Conservation (phyloP, 192 early-diverging fungal species). For the Chytriomyces confervae region DNA sequence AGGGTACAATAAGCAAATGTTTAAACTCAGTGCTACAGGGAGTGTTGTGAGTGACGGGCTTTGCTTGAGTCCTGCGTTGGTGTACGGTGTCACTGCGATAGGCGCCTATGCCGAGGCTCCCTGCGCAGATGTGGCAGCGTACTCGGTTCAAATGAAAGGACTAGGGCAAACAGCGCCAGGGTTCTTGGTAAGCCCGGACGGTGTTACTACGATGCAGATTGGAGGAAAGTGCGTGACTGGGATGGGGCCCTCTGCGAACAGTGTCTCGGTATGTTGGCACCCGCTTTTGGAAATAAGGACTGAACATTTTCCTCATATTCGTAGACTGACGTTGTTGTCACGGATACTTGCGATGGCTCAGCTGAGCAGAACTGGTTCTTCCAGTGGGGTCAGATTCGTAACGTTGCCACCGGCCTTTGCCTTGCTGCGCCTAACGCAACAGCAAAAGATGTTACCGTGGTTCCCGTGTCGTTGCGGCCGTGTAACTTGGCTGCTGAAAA, state of each 20-base stretch:
- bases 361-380: conserved; percentile 33
- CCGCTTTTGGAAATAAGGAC: not conserved
- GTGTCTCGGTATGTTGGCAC: not conserved
- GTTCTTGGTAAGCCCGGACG: not conserved
- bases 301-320: not conserved
- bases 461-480: not conserved
- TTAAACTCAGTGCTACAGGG: not conserved
- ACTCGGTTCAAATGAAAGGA: not conserved
- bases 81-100: not conserved
- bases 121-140: not conserved
- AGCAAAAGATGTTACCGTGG: not conserved
- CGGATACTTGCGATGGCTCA: conserved; percentile 8
- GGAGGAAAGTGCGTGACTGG: conserved; percentile 22
- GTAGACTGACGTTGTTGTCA: not conserved
- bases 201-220: conserved; percentile 6
- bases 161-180: not conserved
- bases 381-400: conserved; percentile 31
- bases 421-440: conserved; percentile 1
- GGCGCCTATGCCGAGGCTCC: not conserved
- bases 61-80: not conserved
- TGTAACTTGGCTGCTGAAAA: not conserved
- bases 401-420: conserved; percentile 35
- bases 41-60: not conserved
- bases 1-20: not conserved
- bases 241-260: not conserved